Base-by-base conservation (phyloP, 768 basidiomycete species). In the Tulasnella sp. region DNA sequence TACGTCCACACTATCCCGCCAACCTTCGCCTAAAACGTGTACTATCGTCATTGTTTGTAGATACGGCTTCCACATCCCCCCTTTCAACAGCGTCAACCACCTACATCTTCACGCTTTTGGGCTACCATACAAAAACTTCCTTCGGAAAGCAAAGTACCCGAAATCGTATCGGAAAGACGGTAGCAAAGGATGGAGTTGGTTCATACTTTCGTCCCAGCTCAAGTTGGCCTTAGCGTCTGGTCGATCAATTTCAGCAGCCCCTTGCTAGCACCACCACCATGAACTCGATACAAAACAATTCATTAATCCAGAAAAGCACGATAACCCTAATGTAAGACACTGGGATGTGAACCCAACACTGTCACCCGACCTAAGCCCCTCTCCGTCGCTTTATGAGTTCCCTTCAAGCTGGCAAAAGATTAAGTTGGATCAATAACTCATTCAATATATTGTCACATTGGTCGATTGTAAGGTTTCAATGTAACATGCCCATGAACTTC, bases 51-150 rank as follows among this genome's bases (percentile, higher is more conserved):
- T 21, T 9, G 46, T 53, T 40, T 17, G 34, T 56, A 86, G 86
- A 60, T 72, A 87, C 70, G 86, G 86, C 0, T 89, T 87, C 64
- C 86, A 89, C 65, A 84, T 87, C 52, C 83, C 86, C 0, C 86
- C 86, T 0, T 85, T 83, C 67, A 82, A 77, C 57, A 81, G 80
- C 32, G 74, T 88, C 4, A 65, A 78, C 34, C 86, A 89, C 65
- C 71, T 89, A 14, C 86, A 88, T 65, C 68, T 89, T 36, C 86
- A 88, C 64, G 77, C 83, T 21, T 82, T 84, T 45, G 80, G 71
- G 3, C 66, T 85, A 50, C 86, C 86, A 0, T 86, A 83, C 70
- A 72, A 66, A 17, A 75, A 77, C 0, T 39, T 55, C 2, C 39
- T 64, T 6, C 67, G 67, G 4, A 63, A 67, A 11, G 51, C 70